Evolutionary conservation across 1,284 basidiomycete species (phyloP), one percentile per base, ranked within the genome.

Genomic region (Phylloboletellus chloephorus): DNA sequence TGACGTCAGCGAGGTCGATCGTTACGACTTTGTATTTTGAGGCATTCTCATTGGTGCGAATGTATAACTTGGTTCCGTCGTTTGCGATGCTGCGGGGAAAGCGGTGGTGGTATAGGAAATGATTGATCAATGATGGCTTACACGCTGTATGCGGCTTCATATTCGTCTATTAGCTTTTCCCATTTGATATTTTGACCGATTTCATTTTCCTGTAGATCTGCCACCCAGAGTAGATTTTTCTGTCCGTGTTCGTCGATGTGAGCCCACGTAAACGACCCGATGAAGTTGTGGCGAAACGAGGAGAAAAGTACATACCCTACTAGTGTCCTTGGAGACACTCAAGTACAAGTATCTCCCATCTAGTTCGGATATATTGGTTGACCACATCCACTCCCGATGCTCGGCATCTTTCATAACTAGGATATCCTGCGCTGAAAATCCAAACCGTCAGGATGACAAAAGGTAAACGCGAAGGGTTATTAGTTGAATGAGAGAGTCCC

Each of bases 161-260:
- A 88, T 10, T 77, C 69, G 54, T 85, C 61, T 25, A 84, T 64
- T 16, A 88, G 48, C 59, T 84, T 87, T 44, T 71, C 68, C 84
- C 84, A 88, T 47, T 74, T 68, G 54, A 88, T 74, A 48, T 82
- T 70, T 31, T 69, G 69, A 5, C 74, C 74, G 13, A 87, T 80
- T 39, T 71, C 63, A 41, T 76, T 70, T 38, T 73, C 65, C 33
- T 74, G 57, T 8, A 87, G 65, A 52, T 88, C 79, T 2, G 81
- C 73, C 29, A 88, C 68, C 84, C 85, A 88, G 1, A 88, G 59
- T n/a, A 78, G 59, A 53, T 83, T 80, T 74, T 79, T 80, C 82
- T 87, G 50, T 38, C 21, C 17, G 31, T n/a, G 17, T 31, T n/a
- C 11, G 17, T 15, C 10, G 9, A 29, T 19, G 23, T 34, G 15